These are phyloP conservation scores for Pilobolus umbonatus DNA, from an alignment of 192 early-diverging fungal genomes.

Conservation along the genomic window DNA sequence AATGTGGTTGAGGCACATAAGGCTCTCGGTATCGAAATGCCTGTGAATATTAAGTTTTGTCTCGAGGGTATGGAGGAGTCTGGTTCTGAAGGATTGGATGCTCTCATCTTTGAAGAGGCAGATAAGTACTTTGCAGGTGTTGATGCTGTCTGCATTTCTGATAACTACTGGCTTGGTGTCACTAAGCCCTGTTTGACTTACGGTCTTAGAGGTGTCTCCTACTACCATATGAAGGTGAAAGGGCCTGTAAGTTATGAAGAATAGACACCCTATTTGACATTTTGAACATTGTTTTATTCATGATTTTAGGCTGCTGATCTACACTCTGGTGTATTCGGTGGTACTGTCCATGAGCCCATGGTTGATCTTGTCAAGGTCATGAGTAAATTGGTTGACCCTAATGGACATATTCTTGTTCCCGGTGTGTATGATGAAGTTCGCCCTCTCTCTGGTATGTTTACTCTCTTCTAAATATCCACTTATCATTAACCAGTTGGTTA, in stretches of 20 bases:
- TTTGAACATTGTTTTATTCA: background rate
- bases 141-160: slow-evolving; percentile 94
- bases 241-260: slow-evolving; percentile 22
- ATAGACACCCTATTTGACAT: background rate
- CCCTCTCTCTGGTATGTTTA: slow-evolving; percentile 60
- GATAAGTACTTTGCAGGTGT: slow-evolving; percentile 84
- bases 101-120: slow-evolving; percentile 81
- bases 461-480: background rate
- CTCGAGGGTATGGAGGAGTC: slow-evolving; percentile 94
- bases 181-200: slow-evolving; percentile 97
- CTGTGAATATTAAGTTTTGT: slow-evolving; percentile 95
- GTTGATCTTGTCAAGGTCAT: slow-evolving; percentile 85
- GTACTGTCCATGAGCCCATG: slow-evolving; percentile 97
- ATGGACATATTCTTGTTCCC: slow-evolving; percentile 88
- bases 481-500: background rate
- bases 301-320: slow-evolving; percentile 59
- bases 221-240: slow-evolving; percentile 42
- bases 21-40: slow-evolving; percentile 82
- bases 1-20: slow-evolving; percentile 94
- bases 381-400: slow-evolving; percentile 73
- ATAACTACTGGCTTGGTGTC: slow-evolving; percentile 98
- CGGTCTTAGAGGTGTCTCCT: slow-evolving; percentile 82
- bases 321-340: slow-evolving; percentile 96
- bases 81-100: slow-evolving; percentile 94
- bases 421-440: slow-evolving; percentile 92